Evolutionary conservation across 352 stramenopile species (phyloP).

Genomic region (Phytophthora rubi): DNA sequence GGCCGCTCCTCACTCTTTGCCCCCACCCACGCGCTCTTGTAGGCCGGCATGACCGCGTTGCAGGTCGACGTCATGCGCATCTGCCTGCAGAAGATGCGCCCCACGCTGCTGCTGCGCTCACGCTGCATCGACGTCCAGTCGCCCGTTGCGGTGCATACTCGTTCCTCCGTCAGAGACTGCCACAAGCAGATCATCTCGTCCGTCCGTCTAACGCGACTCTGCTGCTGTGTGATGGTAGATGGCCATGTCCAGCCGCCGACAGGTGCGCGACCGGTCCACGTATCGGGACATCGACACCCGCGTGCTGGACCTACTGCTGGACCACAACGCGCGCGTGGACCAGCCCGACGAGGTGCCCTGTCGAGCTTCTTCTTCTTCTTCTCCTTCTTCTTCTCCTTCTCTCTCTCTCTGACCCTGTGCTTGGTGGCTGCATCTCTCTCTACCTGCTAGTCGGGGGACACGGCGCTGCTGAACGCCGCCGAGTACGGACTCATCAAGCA

Average conservation of each 20-base stretch:
- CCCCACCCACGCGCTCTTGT: neutral
- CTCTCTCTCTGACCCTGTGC: too few relatives aligned
- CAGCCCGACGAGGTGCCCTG: conserved; percentile 29
- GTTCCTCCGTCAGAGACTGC: too few relatives aligned
- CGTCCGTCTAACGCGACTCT: neutral
- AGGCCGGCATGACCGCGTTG: conserved; percentile 50
- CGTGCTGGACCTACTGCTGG: conserved; percentile 47
- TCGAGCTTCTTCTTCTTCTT: neutral
- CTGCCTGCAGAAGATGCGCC: conserved; percentile 54
- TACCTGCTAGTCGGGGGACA: conserved; percentile 31
- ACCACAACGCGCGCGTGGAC: conserved; percentile 40
- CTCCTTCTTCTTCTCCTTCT: neutral
- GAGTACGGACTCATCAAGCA: conserved; percentile 56
- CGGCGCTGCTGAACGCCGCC: conserved; percentile 41
- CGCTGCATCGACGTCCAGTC: conserved; percentile 48
- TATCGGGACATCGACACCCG: conserved; percentile 54
- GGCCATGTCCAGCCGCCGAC: conserved; percentile 38
- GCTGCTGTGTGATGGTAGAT: conserved; percentile 24
- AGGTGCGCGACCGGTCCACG: conserved; percentile 41
- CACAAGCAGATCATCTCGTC: too few relatives aligned
- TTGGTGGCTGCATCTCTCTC: too few relatives aligned
- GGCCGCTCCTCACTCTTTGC: neutral
- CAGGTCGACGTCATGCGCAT: conserved; percentile 54
- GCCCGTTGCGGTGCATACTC: conserved; percentile 20
- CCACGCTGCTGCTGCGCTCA: conserved; percentile 42